These are phyloP conservation scores for Seiridium cupressi DNA, from an alignment of 2,329 filamentous ascomycete genomes.

Conservation along the genomic window DNA sequence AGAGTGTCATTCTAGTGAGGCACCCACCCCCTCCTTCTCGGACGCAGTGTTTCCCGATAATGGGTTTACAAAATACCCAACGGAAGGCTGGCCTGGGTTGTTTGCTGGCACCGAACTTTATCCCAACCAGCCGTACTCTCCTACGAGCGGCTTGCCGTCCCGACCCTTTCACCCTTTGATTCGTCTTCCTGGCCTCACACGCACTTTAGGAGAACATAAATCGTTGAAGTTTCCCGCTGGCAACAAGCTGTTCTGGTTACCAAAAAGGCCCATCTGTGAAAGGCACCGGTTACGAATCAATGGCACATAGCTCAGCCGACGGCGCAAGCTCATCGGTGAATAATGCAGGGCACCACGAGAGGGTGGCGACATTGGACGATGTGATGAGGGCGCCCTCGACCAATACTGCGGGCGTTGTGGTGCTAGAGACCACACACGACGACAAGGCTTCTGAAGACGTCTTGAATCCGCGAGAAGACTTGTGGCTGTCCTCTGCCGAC, in stretches of 20 bases:
- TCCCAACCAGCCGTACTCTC: neutral
- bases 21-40: neutral
- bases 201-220: neutral
- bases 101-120: neutral
- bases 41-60: neutral
- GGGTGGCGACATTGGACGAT: constrained; percentile 33
- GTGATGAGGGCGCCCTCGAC: constrained; percentile 39
- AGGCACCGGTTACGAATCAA: neutral
- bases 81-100: too few relatives aligned
- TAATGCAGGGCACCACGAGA: neutral
- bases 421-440: constrained; percentile 33
- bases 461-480: constrained; percentile 40
- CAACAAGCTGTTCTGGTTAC: too few relatives aligned
- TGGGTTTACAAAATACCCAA: too few relatives aligned
- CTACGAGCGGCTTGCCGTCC: neutral
- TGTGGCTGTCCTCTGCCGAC: constrained; percentile 49
- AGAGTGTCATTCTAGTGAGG: neutral
- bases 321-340: constrained; percentile 1
- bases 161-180: neutral
- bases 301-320: neutral
- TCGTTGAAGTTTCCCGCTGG: too few relatives aligned
- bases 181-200: neutral
- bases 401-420: constrained; percentile 34
- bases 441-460: constrained; percentile 27
- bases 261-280: neutral